Percentiles rank a stretch among this genome's conserved stretches.
Conservation (phyloP, 1,284 basidiomycete genomes). For the Trichosporon asahii region DNA sequence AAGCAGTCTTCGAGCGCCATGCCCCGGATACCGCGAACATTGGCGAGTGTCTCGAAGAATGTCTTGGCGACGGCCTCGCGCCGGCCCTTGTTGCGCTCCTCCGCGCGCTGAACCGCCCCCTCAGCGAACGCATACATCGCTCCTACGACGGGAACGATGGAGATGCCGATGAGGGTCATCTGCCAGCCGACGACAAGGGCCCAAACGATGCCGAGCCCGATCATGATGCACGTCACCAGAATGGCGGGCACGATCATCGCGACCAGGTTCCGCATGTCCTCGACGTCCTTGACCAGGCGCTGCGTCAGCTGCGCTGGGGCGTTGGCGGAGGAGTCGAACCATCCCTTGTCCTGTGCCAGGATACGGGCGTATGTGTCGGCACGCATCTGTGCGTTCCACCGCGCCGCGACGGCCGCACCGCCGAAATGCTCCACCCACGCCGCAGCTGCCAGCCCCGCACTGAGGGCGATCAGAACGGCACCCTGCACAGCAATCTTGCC, state of each 20-base stretch:
- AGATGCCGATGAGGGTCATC: constrained; percentile 84
- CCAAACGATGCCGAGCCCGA: constrained; percentile 79
- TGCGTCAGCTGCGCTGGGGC: constrained; percentile 67
- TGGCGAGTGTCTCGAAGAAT: constrained; percentile 85
- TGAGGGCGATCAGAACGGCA: constrained; percentile 61
- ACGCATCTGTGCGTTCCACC: constrained; percentile 73
- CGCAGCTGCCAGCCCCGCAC: constrained; percentile 70
- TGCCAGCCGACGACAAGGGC: constrained; percentile 86
- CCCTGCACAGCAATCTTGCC: constrained; percentile 61
- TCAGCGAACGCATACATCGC: constrained; percentile 65
- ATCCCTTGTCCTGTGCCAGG: constrained; percentile 80
- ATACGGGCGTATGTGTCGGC: constrained; percentile 61
- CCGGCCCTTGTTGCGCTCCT: constrained; percentile 74
- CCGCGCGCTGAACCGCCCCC: constrained; percentile 54
- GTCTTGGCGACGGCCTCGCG: constrained; percentile 78
- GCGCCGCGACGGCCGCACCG: constrained; percentile 69
- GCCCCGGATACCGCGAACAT: constrained; percentile 78
- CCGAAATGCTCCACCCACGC: constrained; percentile 70
- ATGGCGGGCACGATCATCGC: constrained; percentile 70
- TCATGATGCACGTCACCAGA: constrained; percentile 73
- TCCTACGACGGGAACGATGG: constrained; percentile 79
- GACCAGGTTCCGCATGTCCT: constrained; percentile 79
- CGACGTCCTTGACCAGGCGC: constrained; percentile 80
- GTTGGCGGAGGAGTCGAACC: constrained; percentile 75
- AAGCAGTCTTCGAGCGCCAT: constrained; percentile 85